These are phyloP conservation scores for Scutellaria minor DNA, from an alignment of 257 asterid species.

Conservation along the genomic window DNA sequence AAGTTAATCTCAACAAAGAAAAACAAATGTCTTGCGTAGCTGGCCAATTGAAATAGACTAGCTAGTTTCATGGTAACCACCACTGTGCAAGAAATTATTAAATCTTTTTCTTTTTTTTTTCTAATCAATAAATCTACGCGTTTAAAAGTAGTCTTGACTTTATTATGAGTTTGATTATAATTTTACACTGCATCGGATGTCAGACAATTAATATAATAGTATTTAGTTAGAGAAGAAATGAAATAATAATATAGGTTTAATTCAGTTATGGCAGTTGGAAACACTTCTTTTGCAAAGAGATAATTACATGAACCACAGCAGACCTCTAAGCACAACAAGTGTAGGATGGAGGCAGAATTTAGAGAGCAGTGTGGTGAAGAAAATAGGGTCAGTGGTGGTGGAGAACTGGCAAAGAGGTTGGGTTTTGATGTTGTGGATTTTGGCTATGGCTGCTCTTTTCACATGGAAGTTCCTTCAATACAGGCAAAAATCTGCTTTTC, in stretches of 20 bases:
- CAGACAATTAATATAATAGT: no score
- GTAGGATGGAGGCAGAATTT: slow-evolving; percentile 70
- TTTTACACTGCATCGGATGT: no score
- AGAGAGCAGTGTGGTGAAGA: slow-evolving; percentile 39
- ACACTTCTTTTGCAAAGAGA: slow-evolving; percentile 81
- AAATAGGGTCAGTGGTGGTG: slow-evolving; percentile 28
- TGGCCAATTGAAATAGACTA: no score
- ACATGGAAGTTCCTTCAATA: slow-evolving; percentile 82
- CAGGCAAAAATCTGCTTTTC: slow-evolving; percentile 62
- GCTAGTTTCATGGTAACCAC: no score
- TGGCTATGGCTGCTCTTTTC: slow-evolving; percentile 70
- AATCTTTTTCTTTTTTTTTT: no score
- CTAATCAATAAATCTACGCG: no score
- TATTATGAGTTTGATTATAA: no score
- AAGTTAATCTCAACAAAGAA: no score
- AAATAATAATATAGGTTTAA: not conserved
- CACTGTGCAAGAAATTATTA: no score
- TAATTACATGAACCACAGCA: slow-evolving; percentile 83
- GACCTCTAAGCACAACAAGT: slow-evolving; percentile 73
- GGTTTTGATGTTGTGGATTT: slow-evolving; percentile 64
- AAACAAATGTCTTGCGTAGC: no score
- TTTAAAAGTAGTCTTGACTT: no score
- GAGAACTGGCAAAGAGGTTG: slow-evolving; percentile 90
- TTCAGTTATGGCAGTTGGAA: slow-evolving; percentile 95
- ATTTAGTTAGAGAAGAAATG: no score